Evolutionary conservation across 2,329 filamentous ascomycete genomes (phyloP), one percentile per base, ranked within the genome.

Genomic region (Penicillium sp.): DNA sequence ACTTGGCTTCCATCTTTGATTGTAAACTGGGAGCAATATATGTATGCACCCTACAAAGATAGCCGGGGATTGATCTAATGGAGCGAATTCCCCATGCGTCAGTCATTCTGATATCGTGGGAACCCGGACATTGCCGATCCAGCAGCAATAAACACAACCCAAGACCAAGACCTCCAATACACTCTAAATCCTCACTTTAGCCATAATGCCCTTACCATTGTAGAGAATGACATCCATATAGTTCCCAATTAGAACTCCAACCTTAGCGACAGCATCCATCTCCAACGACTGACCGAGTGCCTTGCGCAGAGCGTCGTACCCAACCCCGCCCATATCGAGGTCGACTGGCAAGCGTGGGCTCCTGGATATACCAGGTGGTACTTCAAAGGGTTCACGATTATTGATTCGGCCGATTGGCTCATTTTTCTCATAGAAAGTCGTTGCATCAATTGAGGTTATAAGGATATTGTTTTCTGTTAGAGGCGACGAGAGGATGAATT

Each of bases 401-500:
- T 88, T 65, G 57, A 97, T 97, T 27, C 81, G 84, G 1, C 93
- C 94, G 0, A 96, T 81, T 1, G 86, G 83, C 52, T 93, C 86
- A 9, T 87, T 89, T 60, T 89, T 84, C 62, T 96, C 91, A 74
- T 96, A 96, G 60, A 86, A 89, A 0, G 94, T 92, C 1, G 89
- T 91, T 7, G 93, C 93, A 68, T 96, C 89, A 67, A 97, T 83
- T 50, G 81, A 82, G 38, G 91, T 90, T 61, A 99, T 83, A 66
- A 86, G 89, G 19, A 97, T 76, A 0, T 86, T 91, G 51, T 89
- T 89, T 57, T 86, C 79, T 41, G 80, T 77, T 9, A 97, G 79
- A 0, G 94, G 94, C 0, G 93, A 97, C 39, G 87, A 82, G 23
- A 97, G 82, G 0, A 85, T 87, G 74, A 99, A 97, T 0, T 88